Evolutionary conservation across 129 eudicot species (phyloP), one percentile per base, ranked within the genome.

Genomic region (Artemisia tridentata): DNA sequence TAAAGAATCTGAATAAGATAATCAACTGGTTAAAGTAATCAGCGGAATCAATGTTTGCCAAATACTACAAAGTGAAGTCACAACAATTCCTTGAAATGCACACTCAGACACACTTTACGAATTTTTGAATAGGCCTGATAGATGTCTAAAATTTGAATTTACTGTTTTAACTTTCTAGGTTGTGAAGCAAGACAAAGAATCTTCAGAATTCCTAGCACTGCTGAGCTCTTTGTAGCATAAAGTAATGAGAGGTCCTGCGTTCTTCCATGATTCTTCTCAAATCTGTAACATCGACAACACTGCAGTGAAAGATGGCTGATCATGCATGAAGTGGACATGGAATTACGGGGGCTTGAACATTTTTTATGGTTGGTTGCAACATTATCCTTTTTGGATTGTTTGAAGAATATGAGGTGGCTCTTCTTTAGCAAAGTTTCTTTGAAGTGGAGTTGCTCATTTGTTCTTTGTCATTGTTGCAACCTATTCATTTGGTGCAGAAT

Each of bases 171-270:
- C 38, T 34, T 29, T 72, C 50, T 72, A 88, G 96, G 74, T 88
- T 57, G 84, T 85, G 48, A 85, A 67, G 79, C 85, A 85, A 74
- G 79, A 72, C 38, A 77, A 88, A 74, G 91, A 85, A 71, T 74
- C 88, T 68, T 65, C 50, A 9, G 87, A 85, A 16, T 81, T 85
- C 62, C 79, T 81, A 15, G 80, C 79, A 20, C 68, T 83, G 65
- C 63, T 85, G 74, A 78, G 83, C 65, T 76, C 78, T 45, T 67
- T 81, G 79, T 77, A 71, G 82, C 71, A 53, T 13, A 13, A 31
- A 69, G 57, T 43, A 34, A 79, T 23, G 25, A 21, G 65, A 13
- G 80, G 63, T 17, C 23, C 63, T 20, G 55, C 59, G 50, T 16
- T 61, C 61, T 21, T 51, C 15, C 60, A 15, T 68, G 31, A 51